Evolutionary conservation across 345 rosid genomes (phyloP).

Genomic region (Ceriops decandra): DNA sequence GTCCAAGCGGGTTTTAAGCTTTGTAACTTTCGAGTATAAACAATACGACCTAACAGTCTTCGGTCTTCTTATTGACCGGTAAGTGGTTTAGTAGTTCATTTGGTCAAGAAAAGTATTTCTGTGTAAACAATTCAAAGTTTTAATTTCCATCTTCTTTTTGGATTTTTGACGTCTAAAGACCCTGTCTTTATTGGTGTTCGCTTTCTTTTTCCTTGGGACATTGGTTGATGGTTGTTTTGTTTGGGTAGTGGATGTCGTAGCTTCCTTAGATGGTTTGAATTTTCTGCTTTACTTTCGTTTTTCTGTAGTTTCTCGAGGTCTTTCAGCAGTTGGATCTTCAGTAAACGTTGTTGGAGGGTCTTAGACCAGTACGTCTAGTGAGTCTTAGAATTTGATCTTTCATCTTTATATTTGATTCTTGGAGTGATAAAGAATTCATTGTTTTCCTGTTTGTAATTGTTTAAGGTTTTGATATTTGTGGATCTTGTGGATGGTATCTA

Average conservation of each 20-base stretch:
- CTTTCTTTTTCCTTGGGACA: neutral
- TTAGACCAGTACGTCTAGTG: neutral
- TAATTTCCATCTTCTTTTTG: neutral
- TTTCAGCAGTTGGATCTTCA: neutral
- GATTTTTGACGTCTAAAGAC: constrained; percentile 2
- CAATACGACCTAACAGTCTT: constrained; percentile 13
- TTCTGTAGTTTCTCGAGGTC: neutral
- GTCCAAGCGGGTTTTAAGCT: neutral
- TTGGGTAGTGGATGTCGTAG: neutral
- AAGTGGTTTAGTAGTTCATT: constrained; percentile 3
- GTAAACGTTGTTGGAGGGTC: neutral
- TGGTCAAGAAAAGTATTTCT: constrained; percentile 5
- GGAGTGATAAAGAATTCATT: neutral
- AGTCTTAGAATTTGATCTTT: neutral
- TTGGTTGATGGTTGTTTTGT: constrained; percentile 1
- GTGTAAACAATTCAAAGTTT: neutral
- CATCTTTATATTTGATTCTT: neutral
- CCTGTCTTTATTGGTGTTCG: neutral
- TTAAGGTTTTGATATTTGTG: constrained; percentile 11
- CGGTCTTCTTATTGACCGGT: constrained; percentile 24
- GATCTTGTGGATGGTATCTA: constrained; percentile 6
- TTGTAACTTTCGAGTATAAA: neutral
- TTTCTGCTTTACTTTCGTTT: neutral
- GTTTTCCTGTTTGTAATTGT: neutral
- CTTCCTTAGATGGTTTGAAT: neutral